Evolutionary conservation across 768 basidiomycete species (phyloP), one percentile per base, ranked within the genome.

Genomic region (Russula vinacea): DNA sequence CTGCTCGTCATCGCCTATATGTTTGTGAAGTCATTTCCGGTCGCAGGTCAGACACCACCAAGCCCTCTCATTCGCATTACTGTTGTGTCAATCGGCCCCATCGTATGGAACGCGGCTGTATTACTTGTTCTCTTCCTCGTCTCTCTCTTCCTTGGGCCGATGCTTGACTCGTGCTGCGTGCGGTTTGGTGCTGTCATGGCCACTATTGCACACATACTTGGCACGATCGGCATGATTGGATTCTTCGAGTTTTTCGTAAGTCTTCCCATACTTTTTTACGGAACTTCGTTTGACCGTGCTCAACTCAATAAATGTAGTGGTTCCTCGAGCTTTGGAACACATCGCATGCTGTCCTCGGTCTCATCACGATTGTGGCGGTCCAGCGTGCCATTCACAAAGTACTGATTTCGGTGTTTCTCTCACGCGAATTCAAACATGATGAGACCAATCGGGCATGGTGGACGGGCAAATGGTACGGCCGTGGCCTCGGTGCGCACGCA

Each of bases 371-470:
- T 64, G 84, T 97, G 66, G 85, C 90, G 29, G 86, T 99, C 56
- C 95, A 98, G 76, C 84, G 97, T 53, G 88, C 91, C 42, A 84
- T 98, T 70, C 90, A 93, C 78, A 98, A 98, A 80, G 85, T 96
- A 66, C 81, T 97, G 60, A 98, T 98, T 67, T 83, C 94, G 6
- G 89, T 94, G 52, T 93, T 95, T 83, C 82, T 98, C 52, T 92
- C 94, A 29, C 89, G 97, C 72, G 97, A 99, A 76, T 96, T 89
- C 81, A 98, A 98, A 78, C 93, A 97, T 73, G 97, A 99, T 73
- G 94, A 98, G 79, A 95, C 92, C 32, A 98, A 98, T 78, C 83
- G 92, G 65, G 95, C 95, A 2, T 98, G 96, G 96, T 99, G 97
- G 97, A 94, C 95, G 19, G 95, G 94, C 66, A 89, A 90, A 79